A percentile compares a stretch with the other conserved stretches of the same genome.
These are phyloP conservation scores for Sphaerulina vaccinii DNA, from an alignment of 2,329 filamentous ascomycete genomes.

Conservation along the genomic window DNA sequence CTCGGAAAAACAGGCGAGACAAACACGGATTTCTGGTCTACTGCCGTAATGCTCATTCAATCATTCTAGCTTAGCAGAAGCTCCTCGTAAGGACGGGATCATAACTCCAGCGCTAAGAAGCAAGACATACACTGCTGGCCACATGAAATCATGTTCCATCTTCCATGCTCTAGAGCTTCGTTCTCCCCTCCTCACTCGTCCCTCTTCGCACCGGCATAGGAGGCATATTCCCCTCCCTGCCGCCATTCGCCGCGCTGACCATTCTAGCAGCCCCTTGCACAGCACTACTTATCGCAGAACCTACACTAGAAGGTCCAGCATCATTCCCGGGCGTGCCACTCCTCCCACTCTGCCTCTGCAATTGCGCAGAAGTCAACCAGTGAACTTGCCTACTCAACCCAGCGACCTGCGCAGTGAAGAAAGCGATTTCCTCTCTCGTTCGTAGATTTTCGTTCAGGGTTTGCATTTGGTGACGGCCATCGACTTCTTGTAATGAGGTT, in stretches of 20 bases:
- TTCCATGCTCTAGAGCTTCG: slow-evolving; percentile 32
- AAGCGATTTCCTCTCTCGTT: slow-evolving; percentile 61
- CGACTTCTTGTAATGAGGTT: slow-evolving; percentile 57
- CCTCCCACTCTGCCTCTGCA: slow-evolving; percentile 45
- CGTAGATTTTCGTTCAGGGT: slow-evolving; percentile 63
- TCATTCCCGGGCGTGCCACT: slow-evolving; percentile 21
- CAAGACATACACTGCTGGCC: background rate
- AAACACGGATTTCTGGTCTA: no score
- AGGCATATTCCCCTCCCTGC: slow-evolving; percentile 13
- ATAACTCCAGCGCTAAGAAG: background rate
- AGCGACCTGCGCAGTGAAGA: slow-evolving; percentile 59
- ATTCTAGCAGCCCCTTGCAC: slow-evolving; percentile 34
- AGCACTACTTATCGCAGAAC: slow-evolving; percentile 31
- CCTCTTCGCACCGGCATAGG: slow-evolving; percentile 29
- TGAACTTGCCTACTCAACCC: slow-evolving; percentile 61
- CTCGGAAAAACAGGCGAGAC: no score
- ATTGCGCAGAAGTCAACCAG: slow-evolving; percentile 59
- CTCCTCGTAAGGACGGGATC: background rate
- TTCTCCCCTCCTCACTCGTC: slow-evolving; percentile 39
- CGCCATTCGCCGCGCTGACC: slow-evolving; percentile 26
- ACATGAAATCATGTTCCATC: background rate
- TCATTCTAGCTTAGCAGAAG: no score
- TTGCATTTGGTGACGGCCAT: slow-evolving; percentile 61
- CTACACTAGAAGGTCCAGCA: slow-evolving; percentile 28
- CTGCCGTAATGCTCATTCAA: no score